Conservation (phyloP, 83 land plant species). For the Diphasiastrum complanatum region DNA sequence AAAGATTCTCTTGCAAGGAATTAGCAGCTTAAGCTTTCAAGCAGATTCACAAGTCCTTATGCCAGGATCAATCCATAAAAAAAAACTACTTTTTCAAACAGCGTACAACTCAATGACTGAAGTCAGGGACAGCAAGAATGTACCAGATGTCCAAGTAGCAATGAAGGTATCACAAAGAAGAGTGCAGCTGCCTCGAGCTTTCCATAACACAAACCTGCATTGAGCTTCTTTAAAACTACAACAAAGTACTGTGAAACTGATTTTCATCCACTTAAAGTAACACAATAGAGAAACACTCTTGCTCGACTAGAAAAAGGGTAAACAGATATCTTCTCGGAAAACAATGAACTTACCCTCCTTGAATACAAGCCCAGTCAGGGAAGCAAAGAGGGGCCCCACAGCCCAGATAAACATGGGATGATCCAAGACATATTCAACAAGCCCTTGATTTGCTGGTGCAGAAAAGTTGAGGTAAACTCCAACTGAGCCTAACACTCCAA, state of each 20-base stretch:
- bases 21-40: too few species aligned
- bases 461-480: conserved; percentile 46
- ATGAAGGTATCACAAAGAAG: conserved; percentile 76
- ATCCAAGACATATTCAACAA: conserved; percentile 59
- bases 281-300: neutral
- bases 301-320: neutral
- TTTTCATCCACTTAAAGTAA: neutral
- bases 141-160: conserved; percentile 98
- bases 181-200: conserved; percentile 86
- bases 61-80: neutral
- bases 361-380: conserved; percentile 90
- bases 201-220: conserved; percentile 93
- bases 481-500: conserved; percentile 76
- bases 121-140: neutral
- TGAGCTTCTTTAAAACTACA: neutral
- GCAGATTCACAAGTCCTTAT: too few species aligned
- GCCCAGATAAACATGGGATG: conserved; percentile 80
- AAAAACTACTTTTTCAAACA: neutral
- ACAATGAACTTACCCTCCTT: conserved; percentile 62
- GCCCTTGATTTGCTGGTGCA: conserved; percentile 44
- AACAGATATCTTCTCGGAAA: neutral
- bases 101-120: neutral
- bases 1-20: too few species aligned
- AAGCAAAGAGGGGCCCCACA: conserved; percentile 91
- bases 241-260: neutral